Evolutionary conservation across 2,329 filamentous ascomycete species (phyloP), one percentile per base, ranked within the genome.

Genomic region (Microthyrium microscopicum): DNA sequence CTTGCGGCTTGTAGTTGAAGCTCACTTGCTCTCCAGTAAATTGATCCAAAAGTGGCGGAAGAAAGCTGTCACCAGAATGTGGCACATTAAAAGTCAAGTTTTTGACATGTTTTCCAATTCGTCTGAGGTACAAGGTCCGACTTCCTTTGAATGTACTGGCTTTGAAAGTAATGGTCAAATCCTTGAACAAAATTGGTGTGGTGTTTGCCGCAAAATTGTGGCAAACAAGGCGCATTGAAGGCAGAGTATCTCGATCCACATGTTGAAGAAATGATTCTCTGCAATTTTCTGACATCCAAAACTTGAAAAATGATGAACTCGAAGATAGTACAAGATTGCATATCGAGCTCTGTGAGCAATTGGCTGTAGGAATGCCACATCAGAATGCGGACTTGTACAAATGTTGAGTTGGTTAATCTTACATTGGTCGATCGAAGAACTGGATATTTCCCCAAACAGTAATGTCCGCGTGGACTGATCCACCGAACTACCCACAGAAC

Each of bases 1-100:
- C 71, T 47, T 83, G 77, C 12, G 84, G 83, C 36, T 72, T 77
- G 58, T 92, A 92, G 31, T 84, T 60, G 54, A 91, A 92, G 44
- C 63, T 70, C 48, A 82, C 71, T 60, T 92, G 81, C 40, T 72
- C 70, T 27, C 83, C 82, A 7, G 74, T 83, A 40, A 65, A 53
- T 3, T 80, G 78, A 49, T 91, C 77, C 25, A 92, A 65, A 29
- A 93, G 66, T n/a, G 83, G 83, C 12, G 83, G 79, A 6, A 92
- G 64, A 49, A 85, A 85, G 26, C 80, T 89, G 34, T 79, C 70
- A n/a, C 70, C 59, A 5, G 71, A 73, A 55, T 91, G 82, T 19
- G 80, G 69, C 43, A 91, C 68, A 49, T 65, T 66, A 57, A 93
- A 91, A 37, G 70, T 79, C 34, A 92, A 63, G 38, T 76, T 76